Evolutionary conservation across 306 rosid species (phyloP), one percentile per base, ranked within the genome.

Genomic region (Macrotyloma uniflorum): DNA sequence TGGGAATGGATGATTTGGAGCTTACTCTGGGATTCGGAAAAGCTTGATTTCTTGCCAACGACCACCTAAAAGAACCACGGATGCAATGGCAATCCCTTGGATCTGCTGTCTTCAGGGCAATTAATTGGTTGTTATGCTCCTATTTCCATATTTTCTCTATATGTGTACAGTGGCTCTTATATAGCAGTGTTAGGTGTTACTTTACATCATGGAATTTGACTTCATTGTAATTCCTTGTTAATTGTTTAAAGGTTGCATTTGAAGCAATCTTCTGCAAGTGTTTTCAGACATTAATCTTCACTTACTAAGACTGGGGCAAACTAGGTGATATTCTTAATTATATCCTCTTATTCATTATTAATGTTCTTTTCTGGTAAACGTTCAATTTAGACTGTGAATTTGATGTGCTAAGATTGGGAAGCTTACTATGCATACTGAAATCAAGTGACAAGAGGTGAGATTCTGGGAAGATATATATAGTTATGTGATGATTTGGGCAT

Each of bases 1-100:
- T 93, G 13, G 99, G 90, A 32, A 86, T 90, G 85, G 99, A 95
- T 61, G 99, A 95, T 4, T 83, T 95, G 85, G 99, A 95, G 80
- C 99, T 95, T 69, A 89, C 98, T 24, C 90, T 95, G 0, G 98
- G 98, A 8, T 76, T 75, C 83, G 98, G 97, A 76, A 93, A 90
- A 86, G 79, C 78, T 45, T 89, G 64, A 69, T 68, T 80, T 84
- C 81, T 9, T 9, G 9, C 2, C 14, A 0, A 40, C 13, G 8
- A 36, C 42, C 2, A 36, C 11, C 42, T 36, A 0, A 40, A 2
- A 40, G 14, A 2, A 10, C 13, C 46, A 10, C 14, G 10, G 14
- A 40, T 80, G 74, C 84, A 14, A 30, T 59, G 15, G 36, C 33
- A 16, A 12, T 26, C 65, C 36, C 5, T 12, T 10, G 4, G 23